Conservation (phyloP, 2,329 filamentous ascomycete genomes). For the Clarireedia paspali region DNA sequence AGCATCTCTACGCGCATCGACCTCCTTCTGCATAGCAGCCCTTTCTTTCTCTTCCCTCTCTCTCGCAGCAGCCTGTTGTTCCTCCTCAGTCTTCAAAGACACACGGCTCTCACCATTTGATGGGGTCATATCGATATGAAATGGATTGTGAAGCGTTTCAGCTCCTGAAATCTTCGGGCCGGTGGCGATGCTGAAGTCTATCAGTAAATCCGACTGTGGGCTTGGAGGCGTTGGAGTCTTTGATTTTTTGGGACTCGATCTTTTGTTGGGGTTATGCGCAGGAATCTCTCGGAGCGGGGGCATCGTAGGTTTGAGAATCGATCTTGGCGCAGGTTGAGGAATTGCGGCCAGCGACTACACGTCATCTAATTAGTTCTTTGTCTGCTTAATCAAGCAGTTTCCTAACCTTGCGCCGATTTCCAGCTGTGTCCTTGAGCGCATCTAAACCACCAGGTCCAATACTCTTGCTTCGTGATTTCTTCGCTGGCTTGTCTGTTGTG, state of each 20-base stretch:
- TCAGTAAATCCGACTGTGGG: slow-evolving; percentile 18
- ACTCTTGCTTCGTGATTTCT: slow-evolving; percentile 88
- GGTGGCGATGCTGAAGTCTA: slow-evolving; percentile 23
- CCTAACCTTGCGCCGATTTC: slow-evolving; percentile 71
- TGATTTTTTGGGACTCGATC: slow-evolving; percentile 24
- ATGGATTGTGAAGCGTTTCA: slow-evolving; percentile 40
- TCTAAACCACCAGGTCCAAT: slow-evolving; percentile 87
- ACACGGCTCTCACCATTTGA: slow-evolving; percentile 41
- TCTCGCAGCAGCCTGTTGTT: slow-evolving; percentile 60
- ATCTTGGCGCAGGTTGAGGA: slow-evolving; percentile 45
- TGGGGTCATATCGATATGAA: slow-evolving; percentile 34
- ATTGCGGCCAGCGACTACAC: slow-evolving; percentile 24
- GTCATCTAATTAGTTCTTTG: slow-evolving; percentile 11
- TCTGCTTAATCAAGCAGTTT: slow-evolving; percentile 21
- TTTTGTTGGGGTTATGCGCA: slow-evolving; percentile 33
- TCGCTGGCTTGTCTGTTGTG: slow-evolving; percentile 25
- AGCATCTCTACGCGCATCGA: slow-evolving; percentile 70
- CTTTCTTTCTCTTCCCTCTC: slow-evolving; percentile 62
- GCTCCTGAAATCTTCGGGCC: slow-evolving; percentile 25
- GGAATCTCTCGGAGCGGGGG: slow-evolving; percentile 60
- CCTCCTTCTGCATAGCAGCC: slow-evolving; percentile 50
- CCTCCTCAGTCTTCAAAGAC: slow-evolving; percentile 60
- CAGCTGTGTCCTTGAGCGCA: slow-evolving; percentile 64
- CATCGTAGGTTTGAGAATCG: slow-evolving; percentile 76
- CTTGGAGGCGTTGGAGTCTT: slow-evolving; percentile 17